Percentiles rank a stretch among this genome's conserved stretches.
Conservation (phyloP, 345 rosid genomes). For the Aquilaria sinensis region DNA sequence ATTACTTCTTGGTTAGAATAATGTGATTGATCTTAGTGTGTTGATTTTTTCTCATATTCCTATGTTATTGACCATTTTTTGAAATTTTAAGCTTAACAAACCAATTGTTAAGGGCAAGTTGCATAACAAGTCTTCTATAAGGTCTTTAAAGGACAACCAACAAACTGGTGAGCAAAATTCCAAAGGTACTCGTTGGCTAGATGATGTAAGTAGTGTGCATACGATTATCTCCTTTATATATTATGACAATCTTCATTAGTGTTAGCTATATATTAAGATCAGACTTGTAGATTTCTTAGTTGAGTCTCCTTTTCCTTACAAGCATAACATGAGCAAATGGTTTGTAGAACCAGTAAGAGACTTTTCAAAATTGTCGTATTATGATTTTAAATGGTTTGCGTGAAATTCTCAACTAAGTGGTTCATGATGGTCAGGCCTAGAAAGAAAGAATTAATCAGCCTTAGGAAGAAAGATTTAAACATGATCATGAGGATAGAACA, state of each 20-base stretch:
- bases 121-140: conserved; percentile 16
- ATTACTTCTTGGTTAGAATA: too few species aligned
- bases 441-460: conserved; percentile 27
- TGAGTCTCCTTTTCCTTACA: conserved; percentile 7
- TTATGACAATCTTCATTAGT: too few species aligned
- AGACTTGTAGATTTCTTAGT: too few species aligned
- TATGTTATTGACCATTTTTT: too few species aligned
- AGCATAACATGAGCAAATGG: conserved; percentile 79
- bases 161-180: conserved; percentile 13
- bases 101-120: conserved; percentile 8
- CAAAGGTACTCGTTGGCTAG: conserved; percentile 19
- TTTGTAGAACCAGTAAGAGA: conserved; percentile 64
- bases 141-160: conserved; percentile 17
- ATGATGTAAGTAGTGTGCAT: conserved; percentile 51
- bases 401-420: too few species aligned
- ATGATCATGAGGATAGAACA: conserved; percentile 41
- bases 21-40: too few species aligned
- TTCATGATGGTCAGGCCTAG: too few species aligned
- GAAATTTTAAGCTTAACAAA: too few species aligned
- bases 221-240: neutral
- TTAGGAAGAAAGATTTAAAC: conserved; percentile 61
- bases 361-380: conserved; percentile 2
- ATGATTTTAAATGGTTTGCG: neutral
- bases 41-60: too few species aligned
- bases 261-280: too few species aligned